A percentile compares a stretch with the other conserved stretches of the same genome.
phyloP scores from a whole-genome alignment of 148 eudicot species.

The Linanthus parryae region DNA sequence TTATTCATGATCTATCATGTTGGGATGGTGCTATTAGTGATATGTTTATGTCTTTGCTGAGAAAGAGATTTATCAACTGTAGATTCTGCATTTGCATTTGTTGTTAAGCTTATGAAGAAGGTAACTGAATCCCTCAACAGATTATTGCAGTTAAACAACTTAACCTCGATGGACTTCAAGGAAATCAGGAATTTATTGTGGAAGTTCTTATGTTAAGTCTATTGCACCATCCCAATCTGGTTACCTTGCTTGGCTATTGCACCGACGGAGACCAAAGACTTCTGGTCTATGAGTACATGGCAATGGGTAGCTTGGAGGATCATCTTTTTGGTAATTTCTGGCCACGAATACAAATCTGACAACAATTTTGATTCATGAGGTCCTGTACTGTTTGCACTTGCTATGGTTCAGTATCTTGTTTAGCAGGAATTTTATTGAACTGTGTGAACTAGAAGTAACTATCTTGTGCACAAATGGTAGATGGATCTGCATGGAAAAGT shows the following conservation, averaged over 20 bases:
- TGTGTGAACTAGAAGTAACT: no score
- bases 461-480: no score
- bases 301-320: slow-evolving; percentile 76
- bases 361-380: not conserved
- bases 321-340: slow-evolving; percentile 71
- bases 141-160: slow-evolving; percentile 69
- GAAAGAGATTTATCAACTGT: no score
- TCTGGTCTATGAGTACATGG: slow-evolving; percentile 85
- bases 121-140: no score
- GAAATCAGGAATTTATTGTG: slow-evolving; percentile 80
- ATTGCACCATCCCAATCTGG: slow-evolving; percentile 87
- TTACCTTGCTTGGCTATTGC: slow-evolving; percentile 82
- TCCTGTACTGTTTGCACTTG: no score
- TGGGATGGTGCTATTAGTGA: not conserved
- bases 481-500: no score
- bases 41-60: no score
- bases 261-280: slow-evolving; percentile 73
- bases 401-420: no score
- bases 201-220: slow-evolving; percentile 86
- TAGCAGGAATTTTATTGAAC: no score
- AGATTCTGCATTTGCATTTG: no score
- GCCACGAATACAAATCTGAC: not conserved
- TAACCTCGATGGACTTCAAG: slow-evolving; percentile 70
- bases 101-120: no score
- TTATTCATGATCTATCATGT: not conserved